Evolutionary conservation across 352 stramenopile species (phyloP).

Genomic region (Blastocystis sp.): DNA sequence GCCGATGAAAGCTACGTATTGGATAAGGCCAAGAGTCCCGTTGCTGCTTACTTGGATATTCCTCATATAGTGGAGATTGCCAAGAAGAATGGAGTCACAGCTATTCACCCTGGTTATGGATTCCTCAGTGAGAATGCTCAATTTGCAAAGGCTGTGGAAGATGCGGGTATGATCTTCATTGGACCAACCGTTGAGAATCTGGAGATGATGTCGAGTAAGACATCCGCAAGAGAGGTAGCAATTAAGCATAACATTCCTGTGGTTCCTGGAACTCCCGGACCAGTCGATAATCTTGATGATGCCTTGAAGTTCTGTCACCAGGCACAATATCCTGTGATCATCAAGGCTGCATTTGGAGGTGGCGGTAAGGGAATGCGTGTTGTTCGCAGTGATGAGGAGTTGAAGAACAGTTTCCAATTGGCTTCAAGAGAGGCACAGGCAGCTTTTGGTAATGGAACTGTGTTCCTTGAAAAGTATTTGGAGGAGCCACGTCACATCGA

Average conservation of each 20-base stretch:
- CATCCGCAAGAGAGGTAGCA: constrained; percentile 79
- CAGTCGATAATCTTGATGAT: constrained; percentile 82
- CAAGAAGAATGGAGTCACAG: constrained; percentile 85
- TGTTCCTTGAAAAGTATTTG: constrained; percentile 93
- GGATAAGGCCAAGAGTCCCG: constrained; percentile 82
- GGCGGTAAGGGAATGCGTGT: constrained; percentile 93
- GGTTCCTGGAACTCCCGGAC: constrained; percentile 78
- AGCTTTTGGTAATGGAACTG: constrained; percentile 87
- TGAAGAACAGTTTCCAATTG: constrained; percentile 82
- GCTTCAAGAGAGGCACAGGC: constrained; percentile 78
- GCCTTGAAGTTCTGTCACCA: constrained; percentile 84
- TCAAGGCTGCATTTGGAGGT: constrained; percentile 94
- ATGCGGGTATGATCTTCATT: constrained; percentile 89
- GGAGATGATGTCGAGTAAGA: constrained; percentile 83
- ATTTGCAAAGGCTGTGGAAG: constrained; percentile 85
- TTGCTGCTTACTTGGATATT: constrained; percentile 92
- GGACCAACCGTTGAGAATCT: constrained; percentile 89
- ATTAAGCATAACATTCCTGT: constrained; percentile 83
- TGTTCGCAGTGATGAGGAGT: constrained; percentile 78
- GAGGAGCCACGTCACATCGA: constrained; percentile 91
- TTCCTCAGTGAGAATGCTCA: constrained; percentile 92
- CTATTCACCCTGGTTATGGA: constrained; percentile 93
- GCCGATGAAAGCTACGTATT: constrained; percentile 91
- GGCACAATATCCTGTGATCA: constrained; percentile 86
- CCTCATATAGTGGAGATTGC: constrained; percentile 86